These are phyloP conservation scores for Sugiyamaella smithiae DNA, from an alignment of 805 yeast genomes.

Conservation along the genomic window DNA sequence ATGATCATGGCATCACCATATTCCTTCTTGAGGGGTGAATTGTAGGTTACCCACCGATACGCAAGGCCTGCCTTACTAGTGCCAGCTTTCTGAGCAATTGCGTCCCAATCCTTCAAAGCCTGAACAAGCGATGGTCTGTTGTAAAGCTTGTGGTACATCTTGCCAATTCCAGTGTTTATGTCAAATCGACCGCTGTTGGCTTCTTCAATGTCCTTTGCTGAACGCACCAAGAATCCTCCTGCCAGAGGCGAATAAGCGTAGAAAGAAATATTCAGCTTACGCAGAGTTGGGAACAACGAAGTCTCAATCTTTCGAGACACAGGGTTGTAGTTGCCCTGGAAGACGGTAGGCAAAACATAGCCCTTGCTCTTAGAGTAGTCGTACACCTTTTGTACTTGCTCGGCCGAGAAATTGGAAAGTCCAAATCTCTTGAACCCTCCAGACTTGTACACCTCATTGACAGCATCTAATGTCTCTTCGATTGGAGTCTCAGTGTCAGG, in stretches of 20 bases:
- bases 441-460: conserved; percentile 24
- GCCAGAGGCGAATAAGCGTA: conserved; percentile 31
- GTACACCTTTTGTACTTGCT: conserved; percentile 26
- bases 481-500: conserved; percentile 30
- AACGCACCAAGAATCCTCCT: conserved; percentile 27
- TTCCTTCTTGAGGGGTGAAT: conserved; percentile 22
- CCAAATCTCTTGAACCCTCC: conserved; percentile 31
- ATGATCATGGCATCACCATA: conserved; percentile 28
- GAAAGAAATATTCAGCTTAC: conserved; percentile 24
- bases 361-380: conserved; percentile 23
- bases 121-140: conserved; percentile 23
- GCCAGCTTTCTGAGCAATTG: conserved; percentile 22
- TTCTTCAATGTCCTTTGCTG: conserved; percentile 17
- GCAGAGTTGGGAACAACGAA: conserved; percentile 28
- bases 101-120: conserved; percentile 24
- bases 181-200: conserved; percentile 25
- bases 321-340: conserved; percentile 32
- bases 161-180: conserved; percentile 15
- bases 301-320: conserved; percentile 26
- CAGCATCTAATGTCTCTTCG: conserved; percentile 29
- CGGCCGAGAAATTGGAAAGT: conserved; percentile 28
- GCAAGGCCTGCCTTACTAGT: conserved; percentile 24
- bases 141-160: conserved; percentile 23
- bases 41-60: conserved; percentile 27
- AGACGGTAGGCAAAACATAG: conserved; percentile 32